phyloP scores from a whole-genome alignment of 2,329 filamentous ascomycete genomes.

The Cladophialophora exuberans region DNA sequence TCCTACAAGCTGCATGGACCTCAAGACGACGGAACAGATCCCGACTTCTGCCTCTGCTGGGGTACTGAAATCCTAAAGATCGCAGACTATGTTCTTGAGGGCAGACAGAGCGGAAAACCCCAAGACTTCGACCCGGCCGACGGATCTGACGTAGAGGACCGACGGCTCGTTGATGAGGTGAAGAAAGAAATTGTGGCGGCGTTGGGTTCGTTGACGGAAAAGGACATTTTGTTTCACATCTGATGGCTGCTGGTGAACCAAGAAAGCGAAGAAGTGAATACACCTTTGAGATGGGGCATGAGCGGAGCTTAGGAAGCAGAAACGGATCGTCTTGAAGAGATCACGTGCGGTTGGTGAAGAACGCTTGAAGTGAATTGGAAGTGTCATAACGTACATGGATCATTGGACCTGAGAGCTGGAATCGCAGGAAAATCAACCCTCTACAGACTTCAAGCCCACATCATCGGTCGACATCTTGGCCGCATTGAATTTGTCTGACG shows the following conservation, averaged over 20 bases:
- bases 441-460: conserved; percentile 25
- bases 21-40: conserved; percentile 20
- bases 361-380: no score
- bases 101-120: conserved; percentile 22
- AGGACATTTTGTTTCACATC: no score
- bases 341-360: no score
- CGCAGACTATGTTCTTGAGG: conserved; percentile 33
- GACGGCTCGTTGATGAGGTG: conserved; percentile 23
- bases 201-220: conserved; percentile 11
- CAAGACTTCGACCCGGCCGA: no score
- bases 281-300: no score
- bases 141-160: conserved; percentile 31
- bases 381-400: no score
- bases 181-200: conserved; percentile 20
- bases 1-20: conserved; percentile 33
- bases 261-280: no score
- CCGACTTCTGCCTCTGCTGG: conserved; percentile 37
- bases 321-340: no score
- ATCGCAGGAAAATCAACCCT: no score
- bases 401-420: no score
- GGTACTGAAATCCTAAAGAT: conserved; percentile 30
- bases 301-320: no score
- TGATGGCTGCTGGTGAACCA: no score
- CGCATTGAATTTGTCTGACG: conserved; percentile 43
- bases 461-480: conserved; percentile 31